Evolutionary conservation across 176 grass and related monocot genomes (phyloP).

Genomic region (Oryza australiensis): DNA sequence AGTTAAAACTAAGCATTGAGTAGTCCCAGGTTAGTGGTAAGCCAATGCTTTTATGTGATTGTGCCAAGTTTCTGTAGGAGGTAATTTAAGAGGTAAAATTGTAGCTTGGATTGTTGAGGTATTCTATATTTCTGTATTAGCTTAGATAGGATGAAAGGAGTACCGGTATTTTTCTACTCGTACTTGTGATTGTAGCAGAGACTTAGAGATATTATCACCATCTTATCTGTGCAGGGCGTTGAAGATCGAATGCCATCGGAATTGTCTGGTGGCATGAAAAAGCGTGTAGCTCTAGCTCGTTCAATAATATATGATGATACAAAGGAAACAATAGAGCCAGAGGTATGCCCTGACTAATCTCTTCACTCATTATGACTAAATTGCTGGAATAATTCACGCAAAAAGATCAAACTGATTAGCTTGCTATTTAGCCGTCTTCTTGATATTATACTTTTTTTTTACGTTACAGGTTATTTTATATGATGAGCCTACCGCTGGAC

Average conservation of each 20-base stretch:
- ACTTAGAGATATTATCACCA: not conserved
- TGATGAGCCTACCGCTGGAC: conserved; percentile 93
- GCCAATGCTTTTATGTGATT: not conserved
- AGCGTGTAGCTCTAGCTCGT: conserved; percentile 95
- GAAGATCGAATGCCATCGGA: conserved; percentile 91
- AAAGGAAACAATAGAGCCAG: conserved; percentile 82
- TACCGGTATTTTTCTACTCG: conserved; percentile 1
- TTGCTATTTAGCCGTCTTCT: conserved; percentile 1
- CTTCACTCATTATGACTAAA: conserved; percentile 20
- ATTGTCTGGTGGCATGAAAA: conserved; percentile 99
- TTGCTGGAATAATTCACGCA: conserved; percentile 8
- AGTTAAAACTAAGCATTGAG: not conserved
- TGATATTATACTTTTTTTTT: conserved; percentile 11
- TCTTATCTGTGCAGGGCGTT: conserved; percentile 63
- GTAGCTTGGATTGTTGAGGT: not conserved
- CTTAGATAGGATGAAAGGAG: not conserved
- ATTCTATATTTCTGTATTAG: not conserved
- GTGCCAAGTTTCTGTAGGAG: not conserved
- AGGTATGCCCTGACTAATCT: conserved; percentile 52
- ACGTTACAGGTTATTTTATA: conserved; percentile 75
- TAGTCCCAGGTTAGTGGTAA: not conserved
- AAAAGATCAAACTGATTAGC: not conserved
- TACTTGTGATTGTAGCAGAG: conserved; percentile 27
- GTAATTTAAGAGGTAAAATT: not conserved
- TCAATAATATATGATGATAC: conserved; percentile 95